These are phyloP conservation scores for Viola odorata DNA, from an alignment of 345 rosid species.

Conservation along the genomic window DNA sequence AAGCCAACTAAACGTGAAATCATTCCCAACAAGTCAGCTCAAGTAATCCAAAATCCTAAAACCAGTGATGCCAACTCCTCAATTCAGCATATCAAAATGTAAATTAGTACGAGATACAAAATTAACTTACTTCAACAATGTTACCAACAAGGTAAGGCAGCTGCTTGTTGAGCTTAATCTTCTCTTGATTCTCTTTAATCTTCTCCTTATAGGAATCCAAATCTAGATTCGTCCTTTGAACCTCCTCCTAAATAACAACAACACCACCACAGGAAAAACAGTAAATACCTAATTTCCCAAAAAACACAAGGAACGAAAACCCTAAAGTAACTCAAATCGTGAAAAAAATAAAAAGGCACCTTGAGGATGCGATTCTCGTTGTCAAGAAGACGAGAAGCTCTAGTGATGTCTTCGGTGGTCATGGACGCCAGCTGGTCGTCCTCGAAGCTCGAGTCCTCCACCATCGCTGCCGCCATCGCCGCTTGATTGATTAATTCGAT, in stretches of 20 bases:
- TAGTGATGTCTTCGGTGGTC: conserved; percentile 74
- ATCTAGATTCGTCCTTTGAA: conserved; percentile 80
- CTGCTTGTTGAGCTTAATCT: conserved; percentile 98
- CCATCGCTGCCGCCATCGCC: too few relatives aligned
- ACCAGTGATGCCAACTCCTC: too few relatives aligned
- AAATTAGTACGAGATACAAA: too few relatives aligned
- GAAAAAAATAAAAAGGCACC: conserved; percentile 37
- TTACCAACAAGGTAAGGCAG: conserved; percentile 98
- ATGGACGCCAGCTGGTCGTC: conserved; percentile 82
- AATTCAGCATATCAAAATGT: too few relatives aligned
- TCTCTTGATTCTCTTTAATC: conserved; percentile 95
- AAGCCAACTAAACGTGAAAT: too few relatives aligned
- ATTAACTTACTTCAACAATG: conserved; percentile 72
- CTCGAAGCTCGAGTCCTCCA: conserved; percentile 75
- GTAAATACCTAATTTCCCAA: not conserved
- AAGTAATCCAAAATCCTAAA: too few relatives aligned
- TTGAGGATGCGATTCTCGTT: conserved; percentile 87
- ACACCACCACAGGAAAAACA: not conserved
- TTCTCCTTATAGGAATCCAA: conserved; percentile 88
- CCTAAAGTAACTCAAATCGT: not conserved
- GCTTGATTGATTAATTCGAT: too few relatives aligned
- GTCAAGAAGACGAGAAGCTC: conserved; percentile 91
- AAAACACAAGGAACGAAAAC: not conserved
- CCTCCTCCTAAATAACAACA: conserved; percentile 59
- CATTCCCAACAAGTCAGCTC: too few relatives aligned